Percentiles rank a stretch among this genome's conserved stretches.
These are phyloP conservation scores for Pythium rhizo-oryzae DNA, from an alignment of 352 stramenopile species.

Conservation along the genomic window DNA sequence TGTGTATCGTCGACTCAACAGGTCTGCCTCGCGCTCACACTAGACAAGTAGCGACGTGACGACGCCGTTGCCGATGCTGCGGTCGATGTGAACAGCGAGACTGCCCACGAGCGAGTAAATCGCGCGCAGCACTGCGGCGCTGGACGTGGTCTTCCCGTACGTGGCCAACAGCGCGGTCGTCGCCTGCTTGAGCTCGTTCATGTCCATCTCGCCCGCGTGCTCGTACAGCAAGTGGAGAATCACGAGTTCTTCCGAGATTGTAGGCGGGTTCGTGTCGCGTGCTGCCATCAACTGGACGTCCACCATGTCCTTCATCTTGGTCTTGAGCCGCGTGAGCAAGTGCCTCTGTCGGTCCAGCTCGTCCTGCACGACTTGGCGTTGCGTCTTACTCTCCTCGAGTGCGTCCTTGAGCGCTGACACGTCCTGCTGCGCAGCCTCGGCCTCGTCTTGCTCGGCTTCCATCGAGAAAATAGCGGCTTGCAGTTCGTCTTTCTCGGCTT, in stretches of 20 bases:
- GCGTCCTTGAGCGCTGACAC: constrained; percentile 32
- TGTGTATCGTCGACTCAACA: too few species aligned
- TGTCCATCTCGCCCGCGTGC: constrained; percentile 64
- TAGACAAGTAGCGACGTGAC: constrained; percentile 68
- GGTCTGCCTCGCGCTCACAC: too few species aligned
- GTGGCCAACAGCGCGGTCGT: constrained; percentile 43
- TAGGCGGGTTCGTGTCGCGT: constrained; percentile 30
- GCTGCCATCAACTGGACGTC: constrained; percentile 54
- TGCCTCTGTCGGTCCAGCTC: constrained; percentile 46
- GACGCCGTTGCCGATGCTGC: constrained; percentile 62
- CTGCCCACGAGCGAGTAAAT: constrained; percentile 73
- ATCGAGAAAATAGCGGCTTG: constrained; percentile 49
- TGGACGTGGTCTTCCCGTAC: constrained; percentile 48
- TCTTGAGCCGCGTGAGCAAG: constrained; percentile 47
- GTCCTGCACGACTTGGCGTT: constrained; percentile 16
- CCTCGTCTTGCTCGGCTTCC: constrained; percentile 43
- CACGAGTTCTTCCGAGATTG: constrained; percentile 56
- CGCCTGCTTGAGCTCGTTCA: constrained; percentile 64
- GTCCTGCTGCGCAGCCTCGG: constrained; percentile 38
- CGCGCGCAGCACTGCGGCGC: constrained; percentile 50
- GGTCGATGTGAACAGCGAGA: constrained; percentile 72
- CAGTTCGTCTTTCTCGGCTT: constrained; percentile 46
- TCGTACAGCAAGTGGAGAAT: constrained; percentile 66
- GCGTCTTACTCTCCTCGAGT: constrained; percentile 27
- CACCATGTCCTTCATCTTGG: constrained; percentile 72